phyloP scores from a whole-genome alignment of 2,329 filamentous ascomycete species.

The Aspergillus tamarii region DNA sequence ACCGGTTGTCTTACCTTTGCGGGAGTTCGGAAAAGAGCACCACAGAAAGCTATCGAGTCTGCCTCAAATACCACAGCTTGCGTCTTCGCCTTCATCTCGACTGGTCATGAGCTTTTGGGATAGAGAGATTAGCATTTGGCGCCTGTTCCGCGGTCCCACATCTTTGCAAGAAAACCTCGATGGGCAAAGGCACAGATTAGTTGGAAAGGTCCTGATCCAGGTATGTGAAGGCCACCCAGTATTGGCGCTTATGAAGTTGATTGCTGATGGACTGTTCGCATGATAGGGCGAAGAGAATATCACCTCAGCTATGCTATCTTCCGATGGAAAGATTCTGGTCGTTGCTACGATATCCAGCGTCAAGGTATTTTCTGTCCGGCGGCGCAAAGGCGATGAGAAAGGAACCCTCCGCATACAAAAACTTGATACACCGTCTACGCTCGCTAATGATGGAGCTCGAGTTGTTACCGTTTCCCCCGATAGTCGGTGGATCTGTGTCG shows the following conservation, averaged over 20 bases:
- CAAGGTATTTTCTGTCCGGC: slow-evolving; percentile 74
- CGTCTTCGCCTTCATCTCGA: slow-evolving; percentile 72
- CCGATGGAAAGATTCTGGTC: slow-evolving; percentile 72
- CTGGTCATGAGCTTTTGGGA: slow-evolving; percentile 93
- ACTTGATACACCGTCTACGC: slow-evolving; percentile 62
- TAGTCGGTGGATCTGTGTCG: slow-evolving; percentile 49
- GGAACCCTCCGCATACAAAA: slow-evolving; percentile 72
- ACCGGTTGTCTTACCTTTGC: slow-evolving; percentile 79
- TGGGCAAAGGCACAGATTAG: slow-evolving; percentile 49
- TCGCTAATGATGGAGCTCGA: slow-evolving; percentile 68
- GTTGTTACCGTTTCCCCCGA: slow-evolving; percentile 59
- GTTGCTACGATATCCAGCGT: slow-evolving; percentile 74
- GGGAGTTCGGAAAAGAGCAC: slow-evolving; percentile 75
- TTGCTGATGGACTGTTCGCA: slow-evolving; percentile 14
- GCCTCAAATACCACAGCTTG: slow-evolving; percentile 74
- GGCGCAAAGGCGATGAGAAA: slow-evolving; percentile 54
- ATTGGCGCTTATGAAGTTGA: slow-evolving; percentile 33
- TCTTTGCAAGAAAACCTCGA: slow-evolving; percentile 47
- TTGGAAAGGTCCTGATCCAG: slow-evolving; percentile 67
- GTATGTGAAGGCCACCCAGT: slow-evolving; percentile 42
- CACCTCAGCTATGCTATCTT: slow-evolving; percentile 71
- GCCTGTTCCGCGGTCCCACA: slow-evolving; percentile 54
- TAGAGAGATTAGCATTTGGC: slow-evolving; percentile 83
- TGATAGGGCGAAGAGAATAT: slow-evolving; percentile 78
- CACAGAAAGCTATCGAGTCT: slow-evolving; percentile 81